Evolutionary conservation across 2,329 filamentous ascomycete species (phyloP), one percentile per base, ranked within the genome.

Genomic region (Microsporum ferrugineum): DNA sequence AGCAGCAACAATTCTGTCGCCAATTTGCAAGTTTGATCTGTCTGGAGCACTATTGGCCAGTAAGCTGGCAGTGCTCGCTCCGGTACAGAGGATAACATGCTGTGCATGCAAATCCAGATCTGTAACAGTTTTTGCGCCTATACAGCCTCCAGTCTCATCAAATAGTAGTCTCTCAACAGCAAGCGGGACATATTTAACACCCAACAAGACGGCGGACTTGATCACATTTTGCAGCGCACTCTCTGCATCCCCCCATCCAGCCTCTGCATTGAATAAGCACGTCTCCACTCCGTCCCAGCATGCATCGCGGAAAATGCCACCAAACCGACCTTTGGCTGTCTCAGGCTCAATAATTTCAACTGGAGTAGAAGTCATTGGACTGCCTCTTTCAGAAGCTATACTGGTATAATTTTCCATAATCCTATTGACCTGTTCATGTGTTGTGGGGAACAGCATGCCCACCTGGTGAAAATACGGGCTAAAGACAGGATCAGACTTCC

Each of bases 201-300:
- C 83, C 0, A 81, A 68, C 41, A 77, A 73, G 5, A 85, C 67
- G 8, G 75, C 74, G 61, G 76, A 75, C 27, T 76, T 74, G 2
- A 81, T 84, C 8, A 84, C 76, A 1, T 78, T 79, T 57, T 74
- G 68, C 64, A 86, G 66, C 47, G 77, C 78, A 62, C 84, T 80
- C 1, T 79, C 80, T 1, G 83, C 83, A 29, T 80, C 81, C 4
- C 78, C 82, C 81, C 82, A 86, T 1, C 83, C 83, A 66, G 80
- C 81, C 33, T 75, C 78, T 63, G 76, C 79, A 73, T 85, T 85
- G 58, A 84, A 72, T 27, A 56, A 29, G 4, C 84, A 80, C 63
- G 83, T 79, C 64, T 78, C 80, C 57, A 80, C 81, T 1, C 76
- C 80, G 0, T 71, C 72, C 66, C 83, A 85, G 62, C 84, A 80